Conservation (phyloP, 768 basidiomycete species). For the Panellus pusillus region DNA sequence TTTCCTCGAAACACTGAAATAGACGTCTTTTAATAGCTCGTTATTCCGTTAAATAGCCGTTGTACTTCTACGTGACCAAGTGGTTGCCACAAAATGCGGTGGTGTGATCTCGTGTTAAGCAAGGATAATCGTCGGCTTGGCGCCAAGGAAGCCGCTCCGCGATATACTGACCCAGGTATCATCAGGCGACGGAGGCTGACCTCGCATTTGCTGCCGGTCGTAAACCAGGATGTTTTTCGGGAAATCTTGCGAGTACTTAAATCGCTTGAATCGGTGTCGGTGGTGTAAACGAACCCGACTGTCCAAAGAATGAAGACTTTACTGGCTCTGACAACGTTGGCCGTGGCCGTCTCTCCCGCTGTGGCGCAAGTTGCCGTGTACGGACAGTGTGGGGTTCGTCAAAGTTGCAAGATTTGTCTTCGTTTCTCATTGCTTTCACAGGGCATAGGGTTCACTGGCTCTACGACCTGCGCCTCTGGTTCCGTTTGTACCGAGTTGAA, state of each 20-base stretch:
- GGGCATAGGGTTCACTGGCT: conserved; percentile 45
- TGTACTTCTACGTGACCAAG: conserved; percentile 8
- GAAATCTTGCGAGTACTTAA: conserved; percentile 17
- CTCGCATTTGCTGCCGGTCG: background rate
- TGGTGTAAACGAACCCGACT: background rate
- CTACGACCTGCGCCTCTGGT: conserved; percentile 46
- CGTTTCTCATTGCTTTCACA: conserved; percentile 17
- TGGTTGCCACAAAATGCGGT: background rate
- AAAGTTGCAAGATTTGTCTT: conserved; percentile 18
- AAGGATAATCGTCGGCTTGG: conserved; percentile 20
- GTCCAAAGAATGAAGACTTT: conserved; percentile 18
- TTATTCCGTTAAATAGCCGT: conserved; percentile 19
- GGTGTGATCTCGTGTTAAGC: conserved; percentile 5
- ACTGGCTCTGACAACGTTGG: conserved; percentile 30
- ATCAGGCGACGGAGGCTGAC: background rate
- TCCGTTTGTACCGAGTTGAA: conserved; percentile 42
- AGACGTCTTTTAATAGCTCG: background rate
- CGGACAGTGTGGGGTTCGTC: conserved; percentile 52
- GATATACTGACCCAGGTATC: background rate
- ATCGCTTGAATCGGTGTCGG: background rate
- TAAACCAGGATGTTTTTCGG: conserved; percentile 13
- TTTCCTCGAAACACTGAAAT: background rate
- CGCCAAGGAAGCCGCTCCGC: background rate
- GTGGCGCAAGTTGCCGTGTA: conserved; percentile 39
- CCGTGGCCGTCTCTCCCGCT: conserved; percentile 32